Conservation (phyloP, 768 basidiomycete genomes). For the Imleria badia region DNA sequence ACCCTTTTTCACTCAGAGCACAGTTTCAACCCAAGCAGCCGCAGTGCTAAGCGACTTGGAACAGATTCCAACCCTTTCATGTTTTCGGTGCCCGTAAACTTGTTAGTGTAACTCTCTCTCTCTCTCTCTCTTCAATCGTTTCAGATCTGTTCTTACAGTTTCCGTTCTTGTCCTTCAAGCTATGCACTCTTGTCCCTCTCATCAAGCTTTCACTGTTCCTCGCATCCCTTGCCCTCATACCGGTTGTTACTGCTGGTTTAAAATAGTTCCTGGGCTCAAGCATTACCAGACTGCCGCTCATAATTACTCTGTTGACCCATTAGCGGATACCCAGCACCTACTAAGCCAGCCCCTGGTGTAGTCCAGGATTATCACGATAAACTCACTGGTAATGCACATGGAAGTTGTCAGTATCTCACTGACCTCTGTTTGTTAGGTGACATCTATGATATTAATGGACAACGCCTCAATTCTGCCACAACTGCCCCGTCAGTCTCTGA, state of each 20-base stretch:
- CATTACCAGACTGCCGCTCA: neutral
- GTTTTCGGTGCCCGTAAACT: too few relatives aligned
- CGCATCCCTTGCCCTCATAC: neutral
- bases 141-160: too few relatives aligned
- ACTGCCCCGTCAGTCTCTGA: neutral
- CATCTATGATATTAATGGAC: neutral
- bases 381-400: neutral
- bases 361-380: neutral
- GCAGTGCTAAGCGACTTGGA: too few relatives aligned
- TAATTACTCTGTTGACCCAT: neutral
- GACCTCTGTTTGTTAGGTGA: too few relatives aligned
- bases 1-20: too few relatives aligned
- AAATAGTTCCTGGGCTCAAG: neutral
- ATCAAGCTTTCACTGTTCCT: neutral
- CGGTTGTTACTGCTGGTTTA: conserved; percentile 1
- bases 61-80: too few relatives aligned
- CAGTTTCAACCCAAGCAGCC: too few relatives aligned
- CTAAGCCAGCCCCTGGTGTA: neutral
- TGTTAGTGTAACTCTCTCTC: too few relatives aligned
- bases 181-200: too few relatives aligned
- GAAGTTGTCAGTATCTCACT: too few relatives aligned
- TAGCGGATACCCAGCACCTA: neutral
- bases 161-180: too few relatives aligned
- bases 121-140: too few relatives aligned
- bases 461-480: neutral